Evolutionary conservation across 495 filamentous ascomycete species (phyloP).

Genomic region (Poronia punctata): DNA sequence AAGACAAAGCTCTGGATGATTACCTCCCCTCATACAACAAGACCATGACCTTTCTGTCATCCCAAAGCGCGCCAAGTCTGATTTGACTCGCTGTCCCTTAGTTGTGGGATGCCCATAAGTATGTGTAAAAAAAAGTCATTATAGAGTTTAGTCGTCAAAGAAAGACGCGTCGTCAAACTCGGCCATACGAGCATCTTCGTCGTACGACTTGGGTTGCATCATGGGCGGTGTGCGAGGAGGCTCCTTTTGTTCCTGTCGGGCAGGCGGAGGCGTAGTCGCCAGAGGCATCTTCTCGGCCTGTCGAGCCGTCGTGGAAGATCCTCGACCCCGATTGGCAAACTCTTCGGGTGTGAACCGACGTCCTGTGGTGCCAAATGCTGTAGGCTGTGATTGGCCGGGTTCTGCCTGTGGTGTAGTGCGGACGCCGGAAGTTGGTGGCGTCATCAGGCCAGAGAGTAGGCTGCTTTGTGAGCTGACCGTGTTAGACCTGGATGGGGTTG

Average conservation of each 20-base stretch:
- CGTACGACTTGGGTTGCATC: slow-evolving; percentile 60
- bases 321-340: slow-evolving; percentile 39
- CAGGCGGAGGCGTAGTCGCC: slow-evolving; percentile 27
- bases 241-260: slow-evolving; percentile 29
- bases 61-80: slow-evolving; percentile 9
- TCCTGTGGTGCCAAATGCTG: slow-evolving; percentile 45
- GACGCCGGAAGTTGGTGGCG: slow-evolving; percentile 66
- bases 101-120: slow-evolving; percentile 1
- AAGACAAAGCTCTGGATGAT: no score
- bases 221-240: slow-evolving; percentile 63
- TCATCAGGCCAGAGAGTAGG: slow-evolving; percentile 68
- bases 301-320: slow-evolving; percentile 24
- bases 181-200: slow-evolving; percentile 58
- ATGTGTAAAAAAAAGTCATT: not conserved
- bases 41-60: slow-evolving; percentile 15
- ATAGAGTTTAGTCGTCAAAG: slow-evolving; percentile 41
- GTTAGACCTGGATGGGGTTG: slow-evolving; percentile 59
- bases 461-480: slow-evolving; percentile 33
- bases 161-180: slow-evolving; percentile 51
- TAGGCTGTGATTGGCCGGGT: slow-evolving; percentile 32
- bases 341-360: slow-evolving; percentile 43
- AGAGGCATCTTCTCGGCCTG: slow-evolving; percentile 32
- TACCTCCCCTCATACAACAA: no score
- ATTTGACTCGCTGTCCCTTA: slow-evolving; percentile 7
- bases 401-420: slow-evolving; percentile 45